Evolutionary conservation across 2,329 filamentous ascomycete species (phyloP).

Genomic region (Oidium heveae): DNA sequence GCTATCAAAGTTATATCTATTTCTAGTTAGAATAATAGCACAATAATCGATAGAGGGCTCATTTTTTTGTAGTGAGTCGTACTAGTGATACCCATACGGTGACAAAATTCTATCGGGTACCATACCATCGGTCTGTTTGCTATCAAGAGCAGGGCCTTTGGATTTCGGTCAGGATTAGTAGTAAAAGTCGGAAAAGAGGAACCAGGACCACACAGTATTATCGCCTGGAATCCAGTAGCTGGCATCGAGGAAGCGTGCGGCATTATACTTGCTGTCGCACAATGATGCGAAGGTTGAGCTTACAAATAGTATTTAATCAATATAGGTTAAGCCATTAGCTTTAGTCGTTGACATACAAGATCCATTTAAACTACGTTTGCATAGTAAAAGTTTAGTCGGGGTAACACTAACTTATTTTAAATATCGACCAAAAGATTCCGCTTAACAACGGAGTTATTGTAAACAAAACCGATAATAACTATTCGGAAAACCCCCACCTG

Average conservation of each 20-base stretch:
- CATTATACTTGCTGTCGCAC: slow-evolving; percentile 22
- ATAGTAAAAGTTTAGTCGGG: not conserved
- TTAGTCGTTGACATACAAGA: too few relatives aligned
- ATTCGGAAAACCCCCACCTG: too few relatives aligned
- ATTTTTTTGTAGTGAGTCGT: slow-evolving; percentile 12
- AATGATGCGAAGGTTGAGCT: not conserved
- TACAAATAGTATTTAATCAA: too few relatives aligned
- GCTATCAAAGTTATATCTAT: slow-evolving; percentile 37
- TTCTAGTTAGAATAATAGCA: not conserved
- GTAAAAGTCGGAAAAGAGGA: slow-evolving; percentile 66
- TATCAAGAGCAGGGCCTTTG: slow-evolving; percentile 60
- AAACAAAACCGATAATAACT: too few relatives aligned
- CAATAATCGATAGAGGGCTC: not conserved
- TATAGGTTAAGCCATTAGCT: too few relatives aligned
- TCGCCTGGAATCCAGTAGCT: slow-evolving; percentile 52
- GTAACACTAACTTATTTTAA: not conserved
- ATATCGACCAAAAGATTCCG: not conserved
- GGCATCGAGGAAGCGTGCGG: slow-evolving; percentile 52
- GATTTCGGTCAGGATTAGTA: slow-evolving; percentile 52
- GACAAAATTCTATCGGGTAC: slow-evolving; percentile 71
- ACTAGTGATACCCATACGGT: slow-evolving; percentile 56
- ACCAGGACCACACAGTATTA: slow-evolving; percentile 63
- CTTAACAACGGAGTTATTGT: not conserved
- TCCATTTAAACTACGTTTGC: too few relatives aligned
- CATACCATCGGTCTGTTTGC: slow-evolving; percentile 75